These are phyloP conservation scores for Cladophialophora carrionii DNA, from an alignment of 2,329 filamentous ascomycete species.

Conservation along the genomic window DNA sequence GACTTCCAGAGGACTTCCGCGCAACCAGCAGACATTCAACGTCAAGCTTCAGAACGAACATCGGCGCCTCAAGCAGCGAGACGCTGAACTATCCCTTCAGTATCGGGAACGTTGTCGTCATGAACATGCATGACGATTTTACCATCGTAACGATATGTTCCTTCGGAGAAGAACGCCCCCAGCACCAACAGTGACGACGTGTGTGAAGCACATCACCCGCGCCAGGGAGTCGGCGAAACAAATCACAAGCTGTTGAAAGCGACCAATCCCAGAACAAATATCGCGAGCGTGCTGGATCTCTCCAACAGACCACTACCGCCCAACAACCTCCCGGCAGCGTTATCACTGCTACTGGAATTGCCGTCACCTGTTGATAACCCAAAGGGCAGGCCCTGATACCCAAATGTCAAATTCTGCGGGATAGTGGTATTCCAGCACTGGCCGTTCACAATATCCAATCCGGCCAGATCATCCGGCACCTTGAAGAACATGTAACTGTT, in stretches of 20 bases:
- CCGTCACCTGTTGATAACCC: slow-evolving; percentile 31
- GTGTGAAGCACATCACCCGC: background rate
- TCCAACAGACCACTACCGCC: background rate
- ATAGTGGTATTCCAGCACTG: slow-evolving; percentile 69
- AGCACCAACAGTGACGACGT: background rate
- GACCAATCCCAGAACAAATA: slow-evolving; percentile 19
- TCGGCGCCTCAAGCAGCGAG: background rate
- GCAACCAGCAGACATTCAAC: background rate
- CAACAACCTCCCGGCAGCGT: slow-evolving; percentile 15
- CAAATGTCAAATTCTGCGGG: slow-evolving; percentile 72
- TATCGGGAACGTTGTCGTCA: background rate
- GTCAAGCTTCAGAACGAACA: background rate
- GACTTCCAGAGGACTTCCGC: background rate
- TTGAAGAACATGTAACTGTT: slow-evolving; percentile 79
- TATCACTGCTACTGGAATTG: slow-evolving; percentile 13
- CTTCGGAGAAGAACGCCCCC: background rate
- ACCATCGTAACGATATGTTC: background rate
- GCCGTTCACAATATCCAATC: slow-evolving; percentile 68
- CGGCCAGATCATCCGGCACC: slow-evolving; percentile 68
- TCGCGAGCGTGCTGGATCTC: slow-evolving; percentile 13
- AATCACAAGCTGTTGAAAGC: slow-evolving; percentile 17
- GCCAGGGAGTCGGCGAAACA: background rate
- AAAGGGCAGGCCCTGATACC: slow-evolving; percentile 63
- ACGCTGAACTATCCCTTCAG: background rate
- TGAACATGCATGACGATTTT: background rate